A percentile compares a stretch with the other conserved stretches of the same genome.
These are phyloP conservation scores for Polysphondylium violaceum DNA, from an alignment of 78 protist species.

Conservation along the genomic window DNA sequence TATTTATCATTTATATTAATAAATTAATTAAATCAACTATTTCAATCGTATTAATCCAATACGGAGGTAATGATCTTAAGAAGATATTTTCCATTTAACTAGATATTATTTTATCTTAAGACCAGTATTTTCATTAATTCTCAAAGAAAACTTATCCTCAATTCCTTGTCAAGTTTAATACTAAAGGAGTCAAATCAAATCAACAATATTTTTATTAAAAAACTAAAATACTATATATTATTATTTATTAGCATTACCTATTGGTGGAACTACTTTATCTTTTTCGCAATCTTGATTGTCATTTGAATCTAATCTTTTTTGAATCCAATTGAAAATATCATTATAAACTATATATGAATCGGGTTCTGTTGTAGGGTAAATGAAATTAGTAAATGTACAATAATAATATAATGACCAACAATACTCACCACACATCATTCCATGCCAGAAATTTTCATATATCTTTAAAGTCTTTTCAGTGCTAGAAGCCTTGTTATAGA, in stretches of 20 bases:
- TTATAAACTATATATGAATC: constrained; percentile 1
- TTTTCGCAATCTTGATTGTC: not conserved
- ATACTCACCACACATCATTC: constrained; percentile 12
- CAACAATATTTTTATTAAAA: not conserved
- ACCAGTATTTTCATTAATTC: too few species aligned
- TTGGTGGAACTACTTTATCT: not conserved
- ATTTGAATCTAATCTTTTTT: constrained; percentile 2
- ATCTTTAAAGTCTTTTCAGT: constrained; percentile 31
- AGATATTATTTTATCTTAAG: too few species aligned
- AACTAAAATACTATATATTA: not conserved
- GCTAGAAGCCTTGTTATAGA: constrained; percentile 10
- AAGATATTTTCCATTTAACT: too few species aligned
- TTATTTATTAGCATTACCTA: not conserved
- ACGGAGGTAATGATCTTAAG: too few species aligned
- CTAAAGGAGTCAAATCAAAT: not conserved
- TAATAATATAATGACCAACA: not conserved
- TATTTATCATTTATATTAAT: too few species aligned
- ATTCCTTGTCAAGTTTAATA: too few species aligned
- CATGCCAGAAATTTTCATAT: constrained; percentile 55
- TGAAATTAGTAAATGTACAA: not conserved
- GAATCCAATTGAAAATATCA: constrained; percentile 50
- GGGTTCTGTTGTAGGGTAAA: not conserved
- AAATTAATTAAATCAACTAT: too few species aligned
- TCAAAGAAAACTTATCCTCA: too few species aligned
- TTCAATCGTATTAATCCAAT: too few species aligned